These are phyloP conservation scores for Zygosaccharomyces lentus DNA, from an alignment of 805 yeast species.

Conservation along the genomic window DNA sequence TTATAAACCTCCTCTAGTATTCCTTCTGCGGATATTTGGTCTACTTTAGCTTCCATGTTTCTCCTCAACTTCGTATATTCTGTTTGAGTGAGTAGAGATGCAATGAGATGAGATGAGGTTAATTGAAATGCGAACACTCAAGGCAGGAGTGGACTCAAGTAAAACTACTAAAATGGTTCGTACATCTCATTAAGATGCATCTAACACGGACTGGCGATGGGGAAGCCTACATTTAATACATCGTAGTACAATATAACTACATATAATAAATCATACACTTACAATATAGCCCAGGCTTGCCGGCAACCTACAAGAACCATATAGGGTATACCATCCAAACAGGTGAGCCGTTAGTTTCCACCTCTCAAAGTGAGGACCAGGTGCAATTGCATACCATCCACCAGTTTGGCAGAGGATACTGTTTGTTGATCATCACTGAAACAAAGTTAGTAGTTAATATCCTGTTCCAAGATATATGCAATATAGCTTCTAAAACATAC, in stretches of 20 bases:
- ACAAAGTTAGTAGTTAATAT: constrained; percentile 19
- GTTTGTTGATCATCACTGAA: constrained; percentile 68
- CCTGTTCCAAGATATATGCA: not conserved
- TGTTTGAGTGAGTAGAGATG: constrained; percentile 12
- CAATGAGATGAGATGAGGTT: not conserved
- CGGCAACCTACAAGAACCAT: not conserved
- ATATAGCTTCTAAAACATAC: constrained; percentile 40
- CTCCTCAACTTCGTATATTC: constrained; percentile 32
- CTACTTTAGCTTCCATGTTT: constrained; percentile 26
- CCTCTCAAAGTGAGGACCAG: constrained; percentile 91
- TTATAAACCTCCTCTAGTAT: constrained; percentile 60
- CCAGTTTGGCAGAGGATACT: constrained; percentile 66
- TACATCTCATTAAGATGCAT: not conserved
- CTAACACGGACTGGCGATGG: not conserved
- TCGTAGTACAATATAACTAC: not conserved
- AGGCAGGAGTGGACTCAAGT: not conserved
- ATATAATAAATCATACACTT: not conserved
- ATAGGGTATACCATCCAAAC: not conserved
- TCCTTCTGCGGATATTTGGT: constrained; percentile 64
- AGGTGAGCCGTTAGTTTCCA: constrained; percentile 40
- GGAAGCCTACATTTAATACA: not conserved
- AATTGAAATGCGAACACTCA: not conserved
- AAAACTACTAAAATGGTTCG: not conserved
- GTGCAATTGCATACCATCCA: constrained; percentile 83
- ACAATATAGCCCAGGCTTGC: not conserved